Evolutionary conservation across 1,284 basidiomycete genomes (phyloP).

Genomic region (Takashimella koratensis): DNA sequence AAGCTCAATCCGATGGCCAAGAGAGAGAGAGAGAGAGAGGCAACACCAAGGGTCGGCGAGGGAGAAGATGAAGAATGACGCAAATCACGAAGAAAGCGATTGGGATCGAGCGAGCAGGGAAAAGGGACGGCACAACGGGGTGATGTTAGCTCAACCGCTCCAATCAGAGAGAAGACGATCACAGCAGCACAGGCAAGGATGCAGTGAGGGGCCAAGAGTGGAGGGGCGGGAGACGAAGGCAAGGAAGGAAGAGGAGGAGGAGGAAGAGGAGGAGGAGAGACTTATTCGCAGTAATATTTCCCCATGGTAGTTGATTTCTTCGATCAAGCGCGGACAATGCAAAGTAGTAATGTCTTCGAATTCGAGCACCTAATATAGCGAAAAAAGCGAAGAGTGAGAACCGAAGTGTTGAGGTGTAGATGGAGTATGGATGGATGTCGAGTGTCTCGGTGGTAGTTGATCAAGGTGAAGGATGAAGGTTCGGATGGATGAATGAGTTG

Average conservation of each 20-base stretch:
- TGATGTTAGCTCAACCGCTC: neutral
- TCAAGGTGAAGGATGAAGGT: too few relatives aligned
- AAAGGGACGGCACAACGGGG: neutral
- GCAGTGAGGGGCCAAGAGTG: too few relatives aligned
- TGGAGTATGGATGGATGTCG: too few relatives aligned
- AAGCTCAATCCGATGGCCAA: conserved; percentile 2
- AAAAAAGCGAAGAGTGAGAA: too few relatives aligned
- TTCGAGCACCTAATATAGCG: too few relatives aligned
- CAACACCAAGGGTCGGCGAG: neutral
- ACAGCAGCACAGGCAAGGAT: too few relatives aligned
- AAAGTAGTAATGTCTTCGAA: too few relatives aligned
- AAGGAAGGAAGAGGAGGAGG: neutral
- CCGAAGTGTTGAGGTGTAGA: too few relatives aligned
- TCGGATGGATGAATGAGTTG: too few relatives aligned
- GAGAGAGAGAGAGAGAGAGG: neutral
- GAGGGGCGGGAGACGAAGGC: neutral
- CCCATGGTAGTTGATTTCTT: conserved; percentile 31
- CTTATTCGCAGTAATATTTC: conserved; percentile 67
- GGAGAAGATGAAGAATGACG: neutral
- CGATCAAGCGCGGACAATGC: too few relatives aligned
- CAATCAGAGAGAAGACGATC: neutral
- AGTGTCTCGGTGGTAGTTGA: too few relatives aligned
- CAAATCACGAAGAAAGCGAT: neutral
- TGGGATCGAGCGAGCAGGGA: too few relatives aligned
- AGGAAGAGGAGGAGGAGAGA: conserved; percentile 5